Base-by-base conservation (phyloP, 176 grass and related monocot species). In the Avena atlantica region DNA sequence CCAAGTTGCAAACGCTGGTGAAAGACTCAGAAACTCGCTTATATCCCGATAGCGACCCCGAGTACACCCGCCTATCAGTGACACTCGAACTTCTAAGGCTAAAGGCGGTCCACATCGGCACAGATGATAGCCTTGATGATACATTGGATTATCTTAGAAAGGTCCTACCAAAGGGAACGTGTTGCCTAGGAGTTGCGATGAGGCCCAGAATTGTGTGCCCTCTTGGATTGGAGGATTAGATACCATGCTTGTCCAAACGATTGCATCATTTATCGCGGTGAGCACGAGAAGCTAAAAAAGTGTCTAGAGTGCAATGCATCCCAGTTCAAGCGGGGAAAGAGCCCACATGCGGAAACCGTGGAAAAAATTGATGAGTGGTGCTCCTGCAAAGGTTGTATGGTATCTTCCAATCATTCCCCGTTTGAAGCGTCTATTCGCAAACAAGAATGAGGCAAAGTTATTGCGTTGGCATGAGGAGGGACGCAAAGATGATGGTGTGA, bases 241-340 rank as follows among this genome's bases (percentile, higher is more conserved):
- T 68, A 36, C 15, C 65, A 68, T 37, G 65, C 29, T 34, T 37
- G 65, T 68, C 31, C 65, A 2, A 68, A 68, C 2, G 31, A 68
- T 36, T 68, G 65, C 65, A 68, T 68, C 31, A 68, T 36, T 68
- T 68, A 68, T 17, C 65, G 27, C 8, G 31, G 31, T 2, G 65
- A 68, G 27, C 15, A 37, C 2, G 65, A 68, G 31, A 36, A 68
- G 65, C 65, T 68, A 19, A 16, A 68, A 7, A 68, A 36, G 29
- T 68, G 65, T 34, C 64, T 27, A 36, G 64, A 68, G 64, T 68
- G 64, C 64, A 68, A 68, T 16, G 64, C 64, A 68, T 68, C 27
- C 29, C 14, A 6, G 64, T 68, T 68, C 29, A 68, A 68, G 9
- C 29, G 27, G 14, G 64, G 64, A 36, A 68, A 9, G 64, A 68